Evolutionary conservation across 306 rosid genomes (phyloP).

Genomic region (Lablab purpureus): DNA sequence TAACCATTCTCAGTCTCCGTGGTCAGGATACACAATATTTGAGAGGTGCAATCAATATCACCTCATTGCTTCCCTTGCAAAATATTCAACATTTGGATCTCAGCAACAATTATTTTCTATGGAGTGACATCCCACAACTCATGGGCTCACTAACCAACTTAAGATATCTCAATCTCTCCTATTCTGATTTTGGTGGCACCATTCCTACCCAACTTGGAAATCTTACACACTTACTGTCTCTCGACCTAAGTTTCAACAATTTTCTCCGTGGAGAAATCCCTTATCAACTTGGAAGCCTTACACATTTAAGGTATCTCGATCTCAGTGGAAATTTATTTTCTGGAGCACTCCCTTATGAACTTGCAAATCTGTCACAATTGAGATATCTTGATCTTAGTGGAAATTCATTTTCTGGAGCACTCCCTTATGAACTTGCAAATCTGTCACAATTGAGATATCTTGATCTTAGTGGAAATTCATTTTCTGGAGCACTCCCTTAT

Average conservation of each 20-base stretch:
- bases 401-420: background rate
- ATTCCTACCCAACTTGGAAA: background rate
- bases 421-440: no score
- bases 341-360: background rate
- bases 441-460: background rate
- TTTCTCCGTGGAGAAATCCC: background rate
- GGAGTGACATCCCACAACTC: no score
- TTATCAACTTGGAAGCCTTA: background rate
- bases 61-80: no score
- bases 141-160: no score
- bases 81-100: no score
- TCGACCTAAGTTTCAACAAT: background rate
- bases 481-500: background rate
- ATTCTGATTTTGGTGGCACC: accelerated
- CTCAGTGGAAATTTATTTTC: accelerated
- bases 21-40: no score
- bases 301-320: background rate
- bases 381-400: background rate
- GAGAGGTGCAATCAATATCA: no score
- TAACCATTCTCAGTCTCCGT: no score
- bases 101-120: accelerated
- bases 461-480: no score
- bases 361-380: constrained; percentile 5
- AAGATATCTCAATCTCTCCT: no score
- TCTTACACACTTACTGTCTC: background rate